These are phyloP conservation scores for Tetradesmus lagerheimii DNA, from an alignment of 139 green algal species.

Conservation along the genomic window DNA sequence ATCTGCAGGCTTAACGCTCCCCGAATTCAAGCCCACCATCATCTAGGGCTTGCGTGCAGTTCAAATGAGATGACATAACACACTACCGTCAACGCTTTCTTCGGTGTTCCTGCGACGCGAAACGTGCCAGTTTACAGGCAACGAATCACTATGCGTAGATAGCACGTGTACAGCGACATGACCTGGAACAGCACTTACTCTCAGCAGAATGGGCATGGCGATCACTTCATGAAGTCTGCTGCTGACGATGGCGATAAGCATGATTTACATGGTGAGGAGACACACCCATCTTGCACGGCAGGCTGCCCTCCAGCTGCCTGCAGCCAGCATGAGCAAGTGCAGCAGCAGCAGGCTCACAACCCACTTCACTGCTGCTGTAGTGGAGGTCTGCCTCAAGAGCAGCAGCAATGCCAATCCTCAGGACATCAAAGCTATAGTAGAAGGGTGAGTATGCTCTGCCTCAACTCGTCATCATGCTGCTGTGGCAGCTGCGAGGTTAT, in stretches of 20 bases:
- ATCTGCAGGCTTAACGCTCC: no score
- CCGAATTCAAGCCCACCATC: neutral
- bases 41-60: neutral
- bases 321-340: neutral
- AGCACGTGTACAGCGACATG: neutral
- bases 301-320: neutral
- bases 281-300: neutral
- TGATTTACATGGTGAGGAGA: conserved; percentile 18
- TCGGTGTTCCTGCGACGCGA: neutral
- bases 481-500: neutral
- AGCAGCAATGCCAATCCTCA: conserved; percentile 18
- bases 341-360: neutral
- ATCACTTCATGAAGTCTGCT: neutral
- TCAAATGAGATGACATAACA: neutral
- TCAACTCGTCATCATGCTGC: neutral
- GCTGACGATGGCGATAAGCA: conserved; percentile 30
- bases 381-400: conserved; percentile 48
- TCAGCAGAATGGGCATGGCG: conserved; percentile 16
- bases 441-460: neutral
- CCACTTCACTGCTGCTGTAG: conserved; percentile 26
- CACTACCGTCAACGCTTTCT: neutral
- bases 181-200: conserved; percentile 5
- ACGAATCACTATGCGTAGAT: neutral
- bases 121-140: no score
- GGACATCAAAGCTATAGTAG: conserved; percentile 38